A percentile compares a stretch with the other conserved stretches of the same genome.
Evolutionary conservation across 495 filamentous ascomycete genomes (phyloP).

Genomic region (Trichoderma reesei): DNA sequence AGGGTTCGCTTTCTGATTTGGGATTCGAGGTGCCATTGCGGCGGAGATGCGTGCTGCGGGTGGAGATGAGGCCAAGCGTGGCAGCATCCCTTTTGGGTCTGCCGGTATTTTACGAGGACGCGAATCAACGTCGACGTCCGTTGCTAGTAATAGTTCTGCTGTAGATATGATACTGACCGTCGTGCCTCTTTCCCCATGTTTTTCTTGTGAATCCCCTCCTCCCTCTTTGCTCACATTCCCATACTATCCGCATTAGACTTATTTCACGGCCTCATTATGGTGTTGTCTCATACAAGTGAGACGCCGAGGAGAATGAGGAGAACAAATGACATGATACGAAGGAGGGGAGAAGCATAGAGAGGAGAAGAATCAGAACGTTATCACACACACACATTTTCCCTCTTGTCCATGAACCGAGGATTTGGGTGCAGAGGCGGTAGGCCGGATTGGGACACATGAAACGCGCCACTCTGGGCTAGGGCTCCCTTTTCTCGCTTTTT

Average conservation of each 20-base stretch:
- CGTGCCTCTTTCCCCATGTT: too few species aligned
- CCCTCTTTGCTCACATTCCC: not conserved
- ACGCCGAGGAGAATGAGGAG: too few species aligned
- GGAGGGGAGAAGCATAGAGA: too few species aligned
- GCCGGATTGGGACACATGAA: conserved; percentile 6
- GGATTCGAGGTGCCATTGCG: not conserved
- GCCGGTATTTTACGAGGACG: not conserved
- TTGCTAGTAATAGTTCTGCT: too few species aligned
- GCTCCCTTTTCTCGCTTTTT: not conserved
- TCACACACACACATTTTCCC: not conserved
- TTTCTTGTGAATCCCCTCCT: not conserved
- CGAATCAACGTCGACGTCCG: too few species aligned
- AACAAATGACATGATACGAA: too few species aligned
- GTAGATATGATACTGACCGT: too few species aligned
- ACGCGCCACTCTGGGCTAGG: not conserved
- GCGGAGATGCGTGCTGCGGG: too few species aligned
- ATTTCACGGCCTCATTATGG: not conserved
- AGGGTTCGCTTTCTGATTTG: too few species aligned
- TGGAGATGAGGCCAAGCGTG: not conserved
- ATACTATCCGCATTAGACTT: not conserved
- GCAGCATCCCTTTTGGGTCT: not conserved
- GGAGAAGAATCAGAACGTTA: not conserved
- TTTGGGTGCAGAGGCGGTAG: conserved; percentile 6
- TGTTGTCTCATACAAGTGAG: not conserved
- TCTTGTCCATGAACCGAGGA: conserved; percentile 9